Percentiles rank a stretch among this genome's conserved stretches.
These are phyloP conservation scores for Fraxinus pennsylvanica DNA, from an alignment of 257 asterid genomes.

Conservation along the genomic window DNA sequence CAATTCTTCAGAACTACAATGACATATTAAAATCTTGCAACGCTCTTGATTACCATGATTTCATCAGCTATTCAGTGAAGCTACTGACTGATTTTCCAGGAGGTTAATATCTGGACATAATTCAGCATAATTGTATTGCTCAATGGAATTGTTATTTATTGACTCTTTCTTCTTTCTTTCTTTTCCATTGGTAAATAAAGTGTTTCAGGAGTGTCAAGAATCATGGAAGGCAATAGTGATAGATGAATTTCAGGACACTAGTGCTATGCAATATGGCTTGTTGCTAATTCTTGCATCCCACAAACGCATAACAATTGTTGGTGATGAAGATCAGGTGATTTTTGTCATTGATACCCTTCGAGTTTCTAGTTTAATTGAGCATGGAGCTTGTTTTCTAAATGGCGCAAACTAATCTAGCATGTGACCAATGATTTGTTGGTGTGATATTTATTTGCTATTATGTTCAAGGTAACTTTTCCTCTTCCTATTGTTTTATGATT, in stretches of 20 bases:
- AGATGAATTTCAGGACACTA: slow-evolving; percentile 98
- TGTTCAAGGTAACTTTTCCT: neutral
- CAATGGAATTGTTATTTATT: slow-evolving; percentile 15
- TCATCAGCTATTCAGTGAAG: slow-evolving; percentile 81
- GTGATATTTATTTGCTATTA: neutral
- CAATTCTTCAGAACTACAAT: slow-evolving; percentile 68
- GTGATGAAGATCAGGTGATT: slow-evolving; percentile 96
- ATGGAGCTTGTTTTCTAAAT: neutral
- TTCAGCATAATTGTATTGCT: slow-evolving; percentile 15
- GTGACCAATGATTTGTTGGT: neutral
- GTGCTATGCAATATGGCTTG: slow-evolving; percentile 83
- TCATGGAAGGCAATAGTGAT: slow-evolving; percentile 84
- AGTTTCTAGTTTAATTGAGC: slow-evolving; percentile 15
- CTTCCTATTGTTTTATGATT: neutral
- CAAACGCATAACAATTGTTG: slow-evolving; percentile 81
- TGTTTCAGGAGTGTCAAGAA: slow-evolving; percentile 67
- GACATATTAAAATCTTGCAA: slow-evolving; percentile 83
- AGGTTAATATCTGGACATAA: slow-evolving; percentile 52
- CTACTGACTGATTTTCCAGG: slow-evolving; percentile 82
- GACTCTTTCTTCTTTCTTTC: slow-evolving; percentile 24
- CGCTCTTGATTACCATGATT: slow-evolving; percentile 93
- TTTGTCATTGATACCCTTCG: slow-evolving; percentile 24
- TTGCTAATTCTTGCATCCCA: slow-evolving; percentile 75
- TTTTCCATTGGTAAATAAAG: slow-evolving; percentile 44
- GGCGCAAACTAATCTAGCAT: neutral